phyloP scores from a whole-genome alignment of 2,329 filamentous ascomycete genomes.

The Curvularia eragrostidis region DNA sequence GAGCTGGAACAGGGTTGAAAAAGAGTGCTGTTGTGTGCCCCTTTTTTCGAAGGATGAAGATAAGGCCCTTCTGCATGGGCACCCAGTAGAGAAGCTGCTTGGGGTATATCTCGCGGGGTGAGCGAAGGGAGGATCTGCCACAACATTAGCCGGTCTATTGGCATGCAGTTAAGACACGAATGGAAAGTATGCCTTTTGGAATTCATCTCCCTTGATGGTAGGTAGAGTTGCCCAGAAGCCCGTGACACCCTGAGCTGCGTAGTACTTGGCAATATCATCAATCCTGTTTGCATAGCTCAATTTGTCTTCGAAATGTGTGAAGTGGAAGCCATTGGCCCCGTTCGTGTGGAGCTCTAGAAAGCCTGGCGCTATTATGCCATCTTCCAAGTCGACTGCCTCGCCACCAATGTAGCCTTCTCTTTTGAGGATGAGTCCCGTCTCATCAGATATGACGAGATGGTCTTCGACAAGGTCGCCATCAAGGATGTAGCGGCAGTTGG shows the following conservation, averaged over 20 bases:
- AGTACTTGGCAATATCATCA: constrained; percentile 56
- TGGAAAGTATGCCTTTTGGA: constrained; percentile 49
- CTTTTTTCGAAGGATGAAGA: constrained; percentile 60
- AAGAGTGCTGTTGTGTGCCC: constrained; percentile 58
- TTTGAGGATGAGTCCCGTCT: constrained; percentile 53
- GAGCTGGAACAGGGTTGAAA: constrained; percentile 50
- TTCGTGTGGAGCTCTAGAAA: constrained; percentile 65
- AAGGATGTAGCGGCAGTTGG: constrained; percentile 55
- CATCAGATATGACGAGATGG: constrained; percentile 55
- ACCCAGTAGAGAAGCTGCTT: constrained; percentile 60
- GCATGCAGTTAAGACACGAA: background rate
- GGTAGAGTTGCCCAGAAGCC: constrained; percentile 63
- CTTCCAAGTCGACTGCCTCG: constrained; percentile 57
- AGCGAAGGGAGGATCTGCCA: constrained; percentile 58
- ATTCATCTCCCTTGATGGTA: constrained; percentile 57
- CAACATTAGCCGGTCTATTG: constrained; percentile 11
- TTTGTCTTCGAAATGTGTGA: constrained; percentile 57
- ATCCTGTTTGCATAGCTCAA: constrained; percentile 54
- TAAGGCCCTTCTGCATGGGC: constrained; percentile 66
- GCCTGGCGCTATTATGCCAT: constrained; percentile 60
- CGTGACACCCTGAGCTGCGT: constrained; percentile 60
- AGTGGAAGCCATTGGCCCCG: constrained; percentile 61
- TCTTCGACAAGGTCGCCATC: constrained; percentile 54
- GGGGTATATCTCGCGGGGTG: constrained; percentile 51
- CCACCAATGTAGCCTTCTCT: constrained; percentile 54